phyloP scores from a whole-genome alignment of 1,284 basidiomycete species.

The Leccinum pseudoinsigne region DNA sequence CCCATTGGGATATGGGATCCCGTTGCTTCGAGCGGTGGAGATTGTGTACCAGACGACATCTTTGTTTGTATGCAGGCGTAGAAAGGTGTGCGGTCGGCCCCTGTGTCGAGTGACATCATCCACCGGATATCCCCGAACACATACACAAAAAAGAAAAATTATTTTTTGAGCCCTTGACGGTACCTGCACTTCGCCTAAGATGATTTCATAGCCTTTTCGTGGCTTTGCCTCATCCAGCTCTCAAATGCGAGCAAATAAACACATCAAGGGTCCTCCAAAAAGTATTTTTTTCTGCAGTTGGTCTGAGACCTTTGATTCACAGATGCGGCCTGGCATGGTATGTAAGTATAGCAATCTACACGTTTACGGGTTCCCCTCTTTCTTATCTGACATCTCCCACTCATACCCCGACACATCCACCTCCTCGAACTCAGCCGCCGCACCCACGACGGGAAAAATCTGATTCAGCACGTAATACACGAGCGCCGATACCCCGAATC shows the following conservation, averaged over 20 bases:
- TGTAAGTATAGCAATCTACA: background rate
- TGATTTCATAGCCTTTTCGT: no score
- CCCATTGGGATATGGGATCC: constrained; percentile 48
- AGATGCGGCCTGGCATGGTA: background rate
- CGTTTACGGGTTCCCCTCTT: background rate
- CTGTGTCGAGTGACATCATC: constrained; percentile 31
- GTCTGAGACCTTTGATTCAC: background rate
- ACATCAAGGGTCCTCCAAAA: background rate
- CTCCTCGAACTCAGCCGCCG: constrained; percentile 54
- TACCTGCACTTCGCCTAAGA: background rate
- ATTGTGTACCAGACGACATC: constrained; percentile 41
- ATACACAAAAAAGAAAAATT: constrained; percentile 17
- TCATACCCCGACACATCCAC: constrained; percentile 51
- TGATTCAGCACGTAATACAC: constrained; percentile 63
- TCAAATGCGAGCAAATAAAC: no score
- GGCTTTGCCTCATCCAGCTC: no score
- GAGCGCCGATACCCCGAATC: constrained; percentile 67
- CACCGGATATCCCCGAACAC: constrained; percentile 26
- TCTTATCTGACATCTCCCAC: background rate
- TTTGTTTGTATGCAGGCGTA: constrained; percentile 10
- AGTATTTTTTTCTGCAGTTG: background rate
- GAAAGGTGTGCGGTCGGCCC: background rate
- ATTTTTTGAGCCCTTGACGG: background rate
- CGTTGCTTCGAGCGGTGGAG: constrained; percentile 52
- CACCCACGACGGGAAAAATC: constrained; percentile 59